Evolutionary conservation across 805 yeast genomes (phyloP), one percentile per base, ranked within the genome.

Genomic region (Hanseniaspora vineae): DNA sequence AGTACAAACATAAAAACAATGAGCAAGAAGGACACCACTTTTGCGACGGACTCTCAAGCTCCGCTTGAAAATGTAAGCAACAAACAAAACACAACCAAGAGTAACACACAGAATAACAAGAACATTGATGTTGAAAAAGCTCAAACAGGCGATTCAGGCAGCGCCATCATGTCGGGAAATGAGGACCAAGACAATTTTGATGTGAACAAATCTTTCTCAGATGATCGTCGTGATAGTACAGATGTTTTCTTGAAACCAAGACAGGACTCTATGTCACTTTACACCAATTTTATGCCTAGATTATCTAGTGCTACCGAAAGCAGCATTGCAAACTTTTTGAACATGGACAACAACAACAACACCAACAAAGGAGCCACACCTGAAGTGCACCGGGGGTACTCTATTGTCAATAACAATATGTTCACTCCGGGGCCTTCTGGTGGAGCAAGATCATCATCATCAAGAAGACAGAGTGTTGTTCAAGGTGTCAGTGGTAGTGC

Each of bases 241-340:
- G 39, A 40, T 35, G 23, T 17, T 35, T 33, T 32, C 42, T 15
- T 18, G 17, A 19, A 35, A 32, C 31, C 51, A 6, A 50, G 60
- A 44, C 55, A 54, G 48, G 61, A 57, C 32, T 58, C 61, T 2
- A 46, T 58, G 32, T 50, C 55, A 4, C 47, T 55, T 49, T 58
- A 53, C 44, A 52, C 56, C 11, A 55, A 54, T 32, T 54, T 54
- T 45, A 46, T 47, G 31, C 56, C 52, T 37, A 55, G 55, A 35
- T 46, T 56, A 23, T 46, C 49, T 6, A 54, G 57, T 3, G 58
- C 60, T 2, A 61, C 58, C 39, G 55, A 39, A 6, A 15, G 56
- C 35, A 52, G 61, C 15, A 50, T 60, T 20, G 52, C 54, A 15
- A 51, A 58, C 17, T 60, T 54, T 44, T 50, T 60, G 43, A 60